A percentile compares a stretch with the other conserved stretches of the same genome.
These are phyloP conservation scores for Alternaria ethzedia DNA, from an alignment of 2,329 filamentous ascomycete species.

Conservation along the genomic window DNA sequence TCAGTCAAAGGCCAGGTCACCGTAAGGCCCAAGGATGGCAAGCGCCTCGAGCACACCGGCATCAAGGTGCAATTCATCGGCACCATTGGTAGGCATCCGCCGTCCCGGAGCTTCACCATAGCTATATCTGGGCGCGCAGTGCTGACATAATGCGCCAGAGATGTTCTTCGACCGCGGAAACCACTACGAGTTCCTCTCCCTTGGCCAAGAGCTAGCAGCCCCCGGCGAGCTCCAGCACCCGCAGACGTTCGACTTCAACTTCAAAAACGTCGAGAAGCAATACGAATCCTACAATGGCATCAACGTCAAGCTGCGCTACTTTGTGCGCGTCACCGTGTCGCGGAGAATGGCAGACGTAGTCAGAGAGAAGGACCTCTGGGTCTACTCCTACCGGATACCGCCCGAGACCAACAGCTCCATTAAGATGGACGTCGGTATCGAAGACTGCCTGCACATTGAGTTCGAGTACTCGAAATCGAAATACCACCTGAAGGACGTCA, in stretches of 20 bases:
- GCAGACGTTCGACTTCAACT: slow-evolving; percentile 98
- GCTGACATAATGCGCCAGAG: slow-evolving; percentile 61
- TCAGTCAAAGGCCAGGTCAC: slow-evolving; percentile 97
- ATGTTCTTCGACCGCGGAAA: slow-evolving; percentile 99
- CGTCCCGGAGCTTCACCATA: not conserved
- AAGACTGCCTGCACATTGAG: slow-evolving; percentile 98
- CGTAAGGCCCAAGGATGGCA: slow-evolving; percentile 95
- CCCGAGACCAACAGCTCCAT: slow-evolving; percentile 98
- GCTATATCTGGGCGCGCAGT: slow-evolving; percentile 1
- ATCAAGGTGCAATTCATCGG: slow-evolving; percentile 99
- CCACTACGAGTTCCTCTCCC: slow-evolving; percentile 97
- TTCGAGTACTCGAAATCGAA: slow-evolving; percentile 99
- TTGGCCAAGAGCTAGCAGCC: slow-evolving; percentile 94
- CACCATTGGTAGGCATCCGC: slow-evolving; percentile 75
- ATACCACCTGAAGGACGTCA: slow-evolving; percentile 98
- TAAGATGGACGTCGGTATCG: slow-evolving; percentile 99
- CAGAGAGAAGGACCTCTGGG: slow-evolving; percentile 99
- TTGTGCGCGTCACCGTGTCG: slow-evolving; percentile 94
- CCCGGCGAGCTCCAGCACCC: slow-evolving; percentile 98
- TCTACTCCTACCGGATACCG: slow-evolving; percentile 97
- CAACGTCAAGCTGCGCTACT: slow-evolving; percentile 99
- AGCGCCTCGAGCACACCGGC: slow-evolving; percentile 94
- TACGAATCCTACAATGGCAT: slow-evolving; percentile 99
- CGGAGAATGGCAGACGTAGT: slow-evolving; percentile 97
- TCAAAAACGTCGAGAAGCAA: slow-evolving; percentile 99